Evolutionary conservation across 257 asterid species (phyloP).

Genomic region (Solanum habrochaites): DNA sequence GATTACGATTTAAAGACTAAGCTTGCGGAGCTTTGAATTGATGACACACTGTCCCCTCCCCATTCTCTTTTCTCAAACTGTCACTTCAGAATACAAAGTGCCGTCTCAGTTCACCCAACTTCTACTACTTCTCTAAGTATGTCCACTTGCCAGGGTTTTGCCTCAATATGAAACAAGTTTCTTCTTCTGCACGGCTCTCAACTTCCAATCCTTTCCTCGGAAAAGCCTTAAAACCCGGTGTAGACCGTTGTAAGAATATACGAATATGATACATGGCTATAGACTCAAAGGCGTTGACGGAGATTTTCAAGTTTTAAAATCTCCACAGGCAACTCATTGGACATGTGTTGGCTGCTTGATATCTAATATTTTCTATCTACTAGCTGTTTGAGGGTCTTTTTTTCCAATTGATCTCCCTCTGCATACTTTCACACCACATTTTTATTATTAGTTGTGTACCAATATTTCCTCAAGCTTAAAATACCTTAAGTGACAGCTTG

Average conservation of each 20-base stretch:
- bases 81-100: conserved; percentile 11
- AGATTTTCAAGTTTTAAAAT: conserved; percentile 17
- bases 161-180: conserved; percentile 14
- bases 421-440: conserved; percentile 8
- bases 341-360: conserved; percentile 18
- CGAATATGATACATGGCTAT: neutral
- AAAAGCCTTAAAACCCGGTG: conserved; percentile 22
- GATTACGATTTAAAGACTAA: too few species aligned
- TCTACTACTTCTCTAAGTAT: conserved; percentile 9
- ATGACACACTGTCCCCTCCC: conserved; percentile 11
- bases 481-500: conserved; percentile 10
- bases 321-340: conserved; percentile 19
- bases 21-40: conserved; percentile 15
- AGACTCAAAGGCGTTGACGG: conserved; percentile 17
- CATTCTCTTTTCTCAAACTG: too few species aligned
- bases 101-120: conserved; percentile 14
- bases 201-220: conserved; percentile 16
- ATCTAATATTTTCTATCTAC: conserved; percentile 25
- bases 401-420: conserved; percentile 5
- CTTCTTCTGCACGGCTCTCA: conserved; percentile 14
- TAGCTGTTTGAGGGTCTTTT: conserved; percentile 17
- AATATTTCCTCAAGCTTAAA: conserved; percentile 24
- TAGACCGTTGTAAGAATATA: conserved; percentile 11
- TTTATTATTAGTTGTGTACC: too few species aligned
- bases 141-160: conserved; percentile 1